Evolutionary conservation across 805 yeast genomes (phyloP).

Genomic region (Maudiozyma barnettii): DNA sequence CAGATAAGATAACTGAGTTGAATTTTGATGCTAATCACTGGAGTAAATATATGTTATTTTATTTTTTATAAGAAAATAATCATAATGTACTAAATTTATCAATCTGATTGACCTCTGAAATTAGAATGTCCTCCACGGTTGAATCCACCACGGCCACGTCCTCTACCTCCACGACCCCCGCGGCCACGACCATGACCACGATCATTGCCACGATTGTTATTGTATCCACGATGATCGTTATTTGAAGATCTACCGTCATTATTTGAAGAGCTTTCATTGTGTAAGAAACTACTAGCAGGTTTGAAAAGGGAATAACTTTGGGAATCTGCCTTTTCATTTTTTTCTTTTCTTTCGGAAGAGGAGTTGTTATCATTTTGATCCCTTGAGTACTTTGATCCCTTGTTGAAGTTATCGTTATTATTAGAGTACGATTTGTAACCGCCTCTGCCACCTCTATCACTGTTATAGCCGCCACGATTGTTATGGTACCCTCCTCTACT

Average conservation of each 20-base stretch:
- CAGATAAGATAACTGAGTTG: too few species aligned
- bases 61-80: too few species aligned
- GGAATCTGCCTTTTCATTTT: neutral
- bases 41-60: too few species aligned
- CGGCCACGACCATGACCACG: conserved; percentile 6
- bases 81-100: neutral
- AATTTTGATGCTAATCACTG: too few species aligned
- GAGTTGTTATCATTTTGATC: neutral
- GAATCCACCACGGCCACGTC: conserved; percentile 11
- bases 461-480: neutral
- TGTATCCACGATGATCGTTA: conserved; percentile 7
- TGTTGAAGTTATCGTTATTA: neutral
- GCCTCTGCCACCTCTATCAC: neutral
- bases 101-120: neutral
- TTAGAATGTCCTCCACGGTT: conserved; percentile 4
- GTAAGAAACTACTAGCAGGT: conserved; percentile 28
- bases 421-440: neutral
- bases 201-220: conserved; percentile 7
- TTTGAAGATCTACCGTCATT: conserved; percentile 3
- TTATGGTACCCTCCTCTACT: conserved; percentile 7
- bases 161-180: conserved; percentile 13
- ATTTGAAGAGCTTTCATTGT: conserved; percentile 3
- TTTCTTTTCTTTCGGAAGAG: neutral
- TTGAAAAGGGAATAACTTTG: conserved; percentile 18
- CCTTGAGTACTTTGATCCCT: neutral